Evolutionary conservation across 2,329 filamentous ascomycete genomes (phyloP).

Genomic region (Cytospora piceicola): DNA sequence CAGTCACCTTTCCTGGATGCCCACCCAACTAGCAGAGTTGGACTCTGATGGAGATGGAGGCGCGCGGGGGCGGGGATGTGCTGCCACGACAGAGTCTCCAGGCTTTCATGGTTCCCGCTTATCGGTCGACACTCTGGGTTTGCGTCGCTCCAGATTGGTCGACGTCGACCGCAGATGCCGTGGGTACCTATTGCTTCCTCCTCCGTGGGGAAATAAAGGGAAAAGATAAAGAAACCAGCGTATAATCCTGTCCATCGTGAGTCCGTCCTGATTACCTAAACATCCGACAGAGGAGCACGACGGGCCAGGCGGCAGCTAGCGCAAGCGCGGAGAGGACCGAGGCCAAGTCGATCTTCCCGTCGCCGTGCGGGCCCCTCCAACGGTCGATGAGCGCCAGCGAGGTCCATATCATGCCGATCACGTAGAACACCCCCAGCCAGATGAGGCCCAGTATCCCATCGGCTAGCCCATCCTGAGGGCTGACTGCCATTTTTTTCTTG

Average conservation of each 20-base stretch:
- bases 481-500: constrained; percentile 20
- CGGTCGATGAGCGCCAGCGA: constrained; percentile 35
- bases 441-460: constrained; percentile 33
- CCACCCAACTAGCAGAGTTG: no score
- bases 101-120: no score
- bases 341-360: constrained; percentile 28
- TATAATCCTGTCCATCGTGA: not conserved
- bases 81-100: no score
- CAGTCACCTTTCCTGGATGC: not conserved
- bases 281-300: constrained; percentile 30
- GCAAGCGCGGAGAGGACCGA: constrained; percentile 32
- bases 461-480: constrained; percentile 27
- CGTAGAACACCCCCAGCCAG: constrained; percentile 33
- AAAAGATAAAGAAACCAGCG: no score
- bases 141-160: no score
- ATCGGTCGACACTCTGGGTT: no score
- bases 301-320: constrained; percentile 34
- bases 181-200: no score
- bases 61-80: not conserved
- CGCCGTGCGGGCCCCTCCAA: constrained; percentile 36
- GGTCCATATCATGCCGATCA: constrained; percentile 36
- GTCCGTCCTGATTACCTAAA: constrained; percentile 6
- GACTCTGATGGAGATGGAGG: no score
- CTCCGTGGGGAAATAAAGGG: no score
- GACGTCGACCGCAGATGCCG: no score